Conservation (phyloP, 2,329 filamentous ascomycete genomes). For the Ophiosphaerella korrae region DNA sequence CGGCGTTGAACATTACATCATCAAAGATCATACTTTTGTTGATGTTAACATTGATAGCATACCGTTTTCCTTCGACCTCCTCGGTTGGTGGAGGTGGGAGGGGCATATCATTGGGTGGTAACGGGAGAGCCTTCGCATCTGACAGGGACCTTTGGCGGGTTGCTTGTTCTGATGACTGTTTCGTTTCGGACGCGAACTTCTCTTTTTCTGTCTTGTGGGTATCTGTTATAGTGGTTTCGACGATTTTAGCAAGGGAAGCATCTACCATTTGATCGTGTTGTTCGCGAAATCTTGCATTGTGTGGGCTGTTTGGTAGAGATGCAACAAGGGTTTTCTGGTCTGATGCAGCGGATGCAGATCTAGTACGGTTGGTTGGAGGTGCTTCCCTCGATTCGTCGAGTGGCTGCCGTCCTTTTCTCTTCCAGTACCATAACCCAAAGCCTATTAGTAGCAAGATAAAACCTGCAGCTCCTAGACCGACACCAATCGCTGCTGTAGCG, state of each 20-base stretch:
- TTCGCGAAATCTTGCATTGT: constrained; percentile 17
- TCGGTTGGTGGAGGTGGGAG: constrained; percentile 23
- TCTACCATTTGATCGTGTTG: constrained; percentile 12
- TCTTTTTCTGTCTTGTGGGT: constrained; percentile 4
- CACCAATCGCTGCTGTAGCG: constrained; percentile 28
- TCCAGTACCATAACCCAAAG: constrained; percentile 31
- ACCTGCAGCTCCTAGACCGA: constrained; percentile 32
- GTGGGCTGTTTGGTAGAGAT: constrained; percentile 31
- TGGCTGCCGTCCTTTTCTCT: constrained; percentile 15
- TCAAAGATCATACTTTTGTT: constrained; percentile 38
- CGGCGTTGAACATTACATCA: constrained; percentile 26
- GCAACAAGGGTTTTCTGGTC: constrained; percentile 33
- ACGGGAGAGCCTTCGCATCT: constrained; percentile 16
- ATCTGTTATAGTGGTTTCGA: constrained; percentile 3
- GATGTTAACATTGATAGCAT: constrained; percentile 34
- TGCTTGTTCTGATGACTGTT: constrained; percentile 1
- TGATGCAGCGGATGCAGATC: constrained; percentile 26
- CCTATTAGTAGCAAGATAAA: constrained; percentile 26
- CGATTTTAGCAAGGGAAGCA: constrained; percentile 18
- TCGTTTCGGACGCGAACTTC: constrained; percentile 3
- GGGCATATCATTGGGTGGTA: constrained; percentile 15
- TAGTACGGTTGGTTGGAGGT: constrained; percentile 6
- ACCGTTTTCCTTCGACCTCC: constrained; percentile 10
- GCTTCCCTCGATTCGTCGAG: constrained; percentile 20
- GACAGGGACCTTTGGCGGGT: background rate